Base-by-base conservation (phyloP, 2,329 filamentous ascomycete genomes). In the Aciculosporium take region DNA sequence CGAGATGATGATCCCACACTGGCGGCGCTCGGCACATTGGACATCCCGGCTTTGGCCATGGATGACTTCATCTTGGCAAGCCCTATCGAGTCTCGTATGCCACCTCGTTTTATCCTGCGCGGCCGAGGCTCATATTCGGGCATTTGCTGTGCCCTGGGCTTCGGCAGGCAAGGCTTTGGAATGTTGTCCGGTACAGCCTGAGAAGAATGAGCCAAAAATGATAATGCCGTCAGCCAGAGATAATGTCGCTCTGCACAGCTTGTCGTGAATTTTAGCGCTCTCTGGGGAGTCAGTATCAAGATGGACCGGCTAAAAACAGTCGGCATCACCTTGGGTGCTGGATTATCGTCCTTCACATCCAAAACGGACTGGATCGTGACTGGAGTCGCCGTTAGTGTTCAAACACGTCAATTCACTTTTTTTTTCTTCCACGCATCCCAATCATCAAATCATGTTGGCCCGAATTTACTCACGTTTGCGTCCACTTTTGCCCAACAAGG, bases 351-450 rank as follows among this genome's bases (percentile, higher is more conserved):
- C 61, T 93, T 93, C 48, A 98, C 91, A 54, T 98, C 91, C 24
- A 98, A 71, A 4, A 98, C 91, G 8, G 91, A 95, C 67, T 96
- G 89, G 49, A 98, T 95, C 8, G 73, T 76, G 53, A 98, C 88
- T 95, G 53, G 9, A 10, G 8, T 21, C 25, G 25, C 39, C 37
- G 56, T 66, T 61, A 65, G 56, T 9, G 7, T 39, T n/a, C n/a
- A n/a, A n/a, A n/a, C n/a, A n/a, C n/a, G n/a, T n/a, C n/a, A n/a
- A n/a, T n/a, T n/a, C n/a, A n/a, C n/a, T n/a, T n/a, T n/a, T n/a
- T n/a, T n/a, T n/a, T n/a, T n/a, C n/a, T n/a, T n/a, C n/a, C n/a
- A n/a, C n/a, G n/a, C n/a, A n/a, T n/a, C n/a, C n/a, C n/a, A n/a
- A n/a, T n/a, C n/a, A n/a, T n/a, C n/a, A n/a, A n/a, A n/a, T n/a